Conservation (phyloP, 129 eudicot genomes). For the Rutidosis leptorrhynchoides region DNA sequence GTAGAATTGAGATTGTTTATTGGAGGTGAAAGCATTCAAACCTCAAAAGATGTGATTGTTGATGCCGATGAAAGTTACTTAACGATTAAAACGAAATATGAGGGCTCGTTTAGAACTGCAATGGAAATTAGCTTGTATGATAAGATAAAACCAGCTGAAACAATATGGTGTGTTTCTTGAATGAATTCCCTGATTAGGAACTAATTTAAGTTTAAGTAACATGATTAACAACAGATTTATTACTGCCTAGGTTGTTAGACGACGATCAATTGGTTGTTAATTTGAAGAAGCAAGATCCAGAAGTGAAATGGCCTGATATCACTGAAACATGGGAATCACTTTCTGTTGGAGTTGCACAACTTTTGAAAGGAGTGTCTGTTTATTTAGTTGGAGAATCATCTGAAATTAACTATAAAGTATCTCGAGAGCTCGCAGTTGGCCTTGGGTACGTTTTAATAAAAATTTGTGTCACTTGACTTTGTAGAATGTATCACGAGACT, state of each 20-base stretch:
- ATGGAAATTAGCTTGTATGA: constrained; percentile 75
- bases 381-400: constrained; percentile 90
- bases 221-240: constrained; percentile 1
- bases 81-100: constrained; percentile 41
- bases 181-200: neutral
- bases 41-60: constrained; percentile 61
- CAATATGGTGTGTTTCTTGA: constrained; percentile 61
- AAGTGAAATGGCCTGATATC: constrained; percentile 91
- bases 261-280: constrained; percentile 75
- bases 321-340: constrained; percentile 96
- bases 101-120: constrained; percentile 58
- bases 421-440: constrained; percentile 88
- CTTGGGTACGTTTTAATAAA: constrained; percentile 57
- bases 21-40: constrained; percentile 43
- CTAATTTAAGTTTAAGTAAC: neutral
- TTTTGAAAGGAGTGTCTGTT: constrained; percentile 76
- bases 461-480: neutral
- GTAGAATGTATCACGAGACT: neutral
- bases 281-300: constrained; percentile 88
- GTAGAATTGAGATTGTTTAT: constrained; percentile 78
- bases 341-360: constrained; percentile 63
- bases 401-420: constrained; percentile 78
- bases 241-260: constrained; percentile 66
- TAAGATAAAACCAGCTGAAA: constrained; percentile 88
- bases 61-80: constrained; percentile 68